Conservation (phyloP, 73 alveolate species). For the Symbiodinium natans region DNA sequence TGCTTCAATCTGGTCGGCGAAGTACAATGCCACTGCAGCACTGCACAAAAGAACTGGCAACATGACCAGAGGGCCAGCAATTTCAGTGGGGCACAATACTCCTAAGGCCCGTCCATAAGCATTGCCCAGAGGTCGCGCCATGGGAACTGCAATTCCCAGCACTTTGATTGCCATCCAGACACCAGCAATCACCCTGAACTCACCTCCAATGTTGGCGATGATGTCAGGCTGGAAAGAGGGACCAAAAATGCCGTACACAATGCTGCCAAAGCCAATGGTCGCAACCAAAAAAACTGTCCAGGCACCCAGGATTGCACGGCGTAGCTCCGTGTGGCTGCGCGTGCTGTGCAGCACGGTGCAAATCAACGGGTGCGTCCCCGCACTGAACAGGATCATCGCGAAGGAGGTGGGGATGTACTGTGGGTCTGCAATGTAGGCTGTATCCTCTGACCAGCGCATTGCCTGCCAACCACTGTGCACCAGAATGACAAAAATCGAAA, state of each 20-base stretch:
- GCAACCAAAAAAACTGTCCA: neutral
- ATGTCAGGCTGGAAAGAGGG: neutral
- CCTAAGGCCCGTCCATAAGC: neutral
- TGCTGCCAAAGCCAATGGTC: neutral
- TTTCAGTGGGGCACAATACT: neutral
- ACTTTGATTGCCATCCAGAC: constrained; percentile 11
- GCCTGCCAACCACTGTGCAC: neutral
- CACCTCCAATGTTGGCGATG: neutral
- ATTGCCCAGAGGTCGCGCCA: neutral
- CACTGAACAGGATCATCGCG: neutral
- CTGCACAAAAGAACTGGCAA: neutral
- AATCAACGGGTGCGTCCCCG: neutral
- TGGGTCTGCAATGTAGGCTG: neutral
- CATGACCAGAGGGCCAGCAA: neutral
- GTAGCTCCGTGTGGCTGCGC: neutral
- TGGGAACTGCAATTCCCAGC: neutral
- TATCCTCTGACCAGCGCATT: neutral
- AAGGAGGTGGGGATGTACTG: neutral
- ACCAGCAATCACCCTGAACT: neutral
- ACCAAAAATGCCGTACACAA: neutral
- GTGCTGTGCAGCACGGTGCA: neutral
- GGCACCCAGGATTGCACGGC: neutral
- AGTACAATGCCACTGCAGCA: neutral
- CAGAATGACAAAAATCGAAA: neutral
- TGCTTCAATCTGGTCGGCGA: neutral